phyloP scores from a whole-genome alignment of 495 filamentous ascomycete species.

The Pyronema omphalodes region DNA sequence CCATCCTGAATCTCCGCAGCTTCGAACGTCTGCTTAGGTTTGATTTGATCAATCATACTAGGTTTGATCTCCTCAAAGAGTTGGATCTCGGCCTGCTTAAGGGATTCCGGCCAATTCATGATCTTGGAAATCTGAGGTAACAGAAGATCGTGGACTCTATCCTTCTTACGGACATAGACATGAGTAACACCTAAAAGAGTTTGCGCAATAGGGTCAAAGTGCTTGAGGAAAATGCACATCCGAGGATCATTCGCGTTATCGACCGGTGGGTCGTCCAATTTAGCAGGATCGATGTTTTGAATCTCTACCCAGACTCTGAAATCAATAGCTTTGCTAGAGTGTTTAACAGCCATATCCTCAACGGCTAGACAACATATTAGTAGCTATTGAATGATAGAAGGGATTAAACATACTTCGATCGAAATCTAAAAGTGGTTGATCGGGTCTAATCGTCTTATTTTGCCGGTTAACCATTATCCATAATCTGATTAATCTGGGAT shows the following conservation, averaged over 20 bases:
- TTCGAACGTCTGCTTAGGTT: slow-evolving; percentile 69
- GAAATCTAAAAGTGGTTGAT: slow-evolving; percentile 59
- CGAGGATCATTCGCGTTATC: slow-evolving; percentile 29
- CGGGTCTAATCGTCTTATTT: slow-evolving; percentile 86
- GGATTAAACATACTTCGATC: slow-evolving; percentile 36
- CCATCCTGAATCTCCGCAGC: slow-evolving; percentile 92
- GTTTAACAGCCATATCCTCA: slow-evolving; percentile 26
- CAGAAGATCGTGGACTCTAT: slow-evolving; percentile 66
- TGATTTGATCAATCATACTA: slow-evolving; percentile 88
- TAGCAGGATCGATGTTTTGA: slow-evolving; percentile 30
- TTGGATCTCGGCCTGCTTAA: slow-evolving; percentile 4
- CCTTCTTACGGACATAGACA: slow-evolving; percentile 68
- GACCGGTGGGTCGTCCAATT: slow-evolving; percentile 2
- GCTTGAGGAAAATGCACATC: slow-evolving; percentile 79
- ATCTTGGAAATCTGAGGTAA: slow-evolving; percentile 55
- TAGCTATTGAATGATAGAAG: neutral
- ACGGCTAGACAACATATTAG: neutral
- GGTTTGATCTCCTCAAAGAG: slow-evolving; percentile 72
- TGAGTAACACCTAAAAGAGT: slow-evolving; percentile 56
- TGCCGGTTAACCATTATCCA: slow-evolving; percentile 98
- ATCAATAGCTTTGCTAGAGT: slow-evolving; percentile 47
- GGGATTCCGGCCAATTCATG: slow-evolving; percentile 59
- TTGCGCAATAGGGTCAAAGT: slow-evolving; percentile 65
- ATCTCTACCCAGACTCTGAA: slow-evolving; percentile 78
- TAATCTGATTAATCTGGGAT: slow-evolving; percentile 47